phyloP scores from a whole-genome alignment of 192 early-diverging fungal species.

The Rhizophagus clarus region DNA sequence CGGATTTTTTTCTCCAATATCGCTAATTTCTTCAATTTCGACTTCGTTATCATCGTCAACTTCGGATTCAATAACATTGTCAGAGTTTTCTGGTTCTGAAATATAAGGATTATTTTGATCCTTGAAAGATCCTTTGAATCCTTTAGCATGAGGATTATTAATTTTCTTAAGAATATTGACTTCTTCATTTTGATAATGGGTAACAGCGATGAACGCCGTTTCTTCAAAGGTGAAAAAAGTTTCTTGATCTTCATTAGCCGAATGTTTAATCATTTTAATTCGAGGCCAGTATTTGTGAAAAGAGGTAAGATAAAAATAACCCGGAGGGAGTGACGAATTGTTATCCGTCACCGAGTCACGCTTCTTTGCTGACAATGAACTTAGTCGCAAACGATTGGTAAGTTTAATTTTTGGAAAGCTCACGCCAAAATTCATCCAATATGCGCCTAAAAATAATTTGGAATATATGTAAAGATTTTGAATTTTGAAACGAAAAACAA shows the following conservation, averaged over 20 bases:
- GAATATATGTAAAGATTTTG: too few relatives aligned
- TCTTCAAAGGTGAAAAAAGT: slow-evolving; percentile 42
- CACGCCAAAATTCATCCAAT: slow-evolving; percentile 47
- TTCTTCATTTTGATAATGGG: slow-evolving; percentile 61
- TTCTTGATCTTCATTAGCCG: slow-evolving; percentile 8
- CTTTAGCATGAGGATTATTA: slow-evolving; percentile 64
- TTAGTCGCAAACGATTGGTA: slow-evolving; percentile 38
- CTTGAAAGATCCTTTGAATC: slow-evolving; percentile 40
- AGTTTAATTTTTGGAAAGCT: slow-evolving; percentile 57
- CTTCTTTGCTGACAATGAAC: not conserved
- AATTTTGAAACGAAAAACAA: too few relatives aligned
- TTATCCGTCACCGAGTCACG: too few relatives aligned
- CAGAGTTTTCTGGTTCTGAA: slow-evolving; percentile 26
- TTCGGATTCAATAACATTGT: slow-evolving; percentile 12
- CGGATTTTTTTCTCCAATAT: not conserved
- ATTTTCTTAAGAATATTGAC: slow-evolving; percentile 61
- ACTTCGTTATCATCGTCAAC: slow-evolving; percentile 30
- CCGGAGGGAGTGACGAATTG: slow-evolving; percentile 38
- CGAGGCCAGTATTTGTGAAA: slow-evolving; percentile 60
- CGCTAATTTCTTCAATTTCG: slow-evolving; percentile 14
- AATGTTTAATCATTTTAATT: slow-evolving; percentile 47
- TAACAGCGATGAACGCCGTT: slow-evolving; percentile 60
- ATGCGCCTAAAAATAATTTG: slow-evolving; percentile 23
- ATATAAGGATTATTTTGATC: slow-evolving; percentile 23
- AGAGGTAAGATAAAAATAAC: slow-evolving; percentile 43